These are phyloP conservation scores for Fusarium algeriense DNA, from an alignment of 2,329 filamentous ascomycete genomes.

Conservation along the genomic window DNA sequence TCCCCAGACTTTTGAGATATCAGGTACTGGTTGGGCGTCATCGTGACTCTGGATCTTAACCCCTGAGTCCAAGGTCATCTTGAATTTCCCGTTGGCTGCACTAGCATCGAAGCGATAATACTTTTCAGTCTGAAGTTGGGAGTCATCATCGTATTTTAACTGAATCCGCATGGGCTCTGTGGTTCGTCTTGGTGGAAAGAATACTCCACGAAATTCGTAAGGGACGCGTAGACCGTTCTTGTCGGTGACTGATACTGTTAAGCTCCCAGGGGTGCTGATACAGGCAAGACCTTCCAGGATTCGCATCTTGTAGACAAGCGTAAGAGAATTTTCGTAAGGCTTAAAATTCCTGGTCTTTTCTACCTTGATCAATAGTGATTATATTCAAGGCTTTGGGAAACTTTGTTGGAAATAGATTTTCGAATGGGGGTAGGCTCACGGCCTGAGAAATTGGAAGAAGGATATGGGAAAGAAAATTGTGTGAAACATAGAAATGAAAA, in stretches of 20 bases:
- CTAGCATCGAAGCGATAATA: rapidly evolving
- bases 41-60: neutral
- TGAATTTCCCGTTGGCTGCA: neutral
- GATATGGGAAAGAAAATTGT: too few relatives aligned
- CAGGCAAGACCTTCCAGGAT: neutral
- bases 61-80: neutral
- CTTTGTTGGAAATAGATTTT: too few relatives aligned
- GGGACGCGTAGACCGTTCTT: neutral
- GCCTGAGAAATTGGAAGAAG: neutral
- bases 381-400: neutral
- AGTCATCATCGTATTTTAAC: neutral
- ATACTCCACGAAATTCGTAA: neutral
- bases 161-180: neutral
- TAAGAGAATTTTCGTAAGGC: neutral
- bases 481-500: too few relatives aligned
- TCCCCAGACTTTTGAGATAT: neutral
- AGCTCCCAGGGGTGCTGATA: neutral
- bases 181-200: neutral
- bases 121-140: rapidly evolving
- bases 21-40: rapidly evolving
- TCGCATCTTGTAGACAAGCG: neutral
- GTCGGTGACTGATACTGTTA: neutral
- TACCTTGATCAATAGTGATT: neutral
- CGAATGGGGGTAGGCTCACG: too few relatives aligned
- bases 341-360: neutral